Evolutionary conservation across 371 early-diverging fungal species (phyloP).

Genomic region (Vairimorpha necatrix): DNA sequence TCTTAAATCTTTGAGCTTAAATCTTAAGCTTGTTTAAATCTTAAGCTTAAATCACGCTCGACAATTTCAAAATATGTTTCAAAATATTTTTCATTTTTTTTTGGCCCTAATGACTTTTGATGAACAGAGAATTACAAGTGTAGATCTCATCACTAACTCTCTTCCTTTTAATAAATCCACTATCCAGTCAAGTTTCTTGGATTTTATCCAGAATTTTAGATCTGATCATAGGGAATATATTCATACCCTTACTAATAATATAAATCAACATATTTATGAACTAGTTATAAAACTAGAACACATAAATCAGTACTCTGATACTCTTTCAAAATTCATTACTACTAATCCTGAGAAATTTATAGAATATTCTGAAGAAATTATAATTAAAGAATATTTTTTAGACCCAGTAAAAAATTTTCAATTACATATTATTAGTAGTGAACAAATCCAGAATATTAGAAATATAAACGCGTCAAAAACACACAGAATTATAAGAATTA

Average conservation of each 20-base stretch:
- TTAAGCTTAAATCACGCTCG: too few relatives aligned
- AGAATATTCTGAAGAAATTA: conserved; percentile 39
- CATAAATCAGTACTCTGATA: conserved; percentile 26
- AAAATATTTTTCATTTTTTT: too few relatives aligned
- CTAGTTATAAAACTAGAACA: conserved; percentile 52
- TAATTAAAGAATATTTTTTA: conserved; percentile 4
- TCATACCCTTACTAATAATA: conserved; percentile 32
- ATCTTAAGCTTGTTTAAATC: too few relatives aligned
- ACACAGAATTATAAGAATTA: conserved; percentile 82
- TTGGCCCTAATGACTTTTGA: conserved; percentile 44
- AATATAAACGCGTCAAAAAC: conserved; percentile 72
- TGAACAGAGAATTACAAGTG: conserved; percentile 38
- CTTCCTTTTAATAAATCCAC: conserved; percentile 36
- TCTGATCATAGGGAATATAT: conserved; percentile 41
- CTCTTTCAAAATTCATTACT: conserved; percentile 21
- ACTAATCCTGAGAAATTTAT: conserved; percentile 36
- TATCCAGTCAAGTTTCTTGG: conserved; percentile 29
- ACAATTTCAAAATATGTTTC: too few relatives aligned
- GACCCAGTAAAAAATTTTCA: conserved; percentile 36
- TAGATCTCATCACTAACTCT: conserved; percentile 57
- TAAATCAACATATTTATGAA: conserved; percentile 24
- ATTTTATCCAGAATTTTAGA: conserved; percentile 47
- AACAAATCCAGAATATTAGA: conserved; percentile 49
- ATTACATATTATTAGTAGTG: conserved; percentile 34
- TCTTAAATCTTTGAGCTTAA: too few relatives aligned